Evolutionary conservation across 768 basidiomycete species (phyloP).

Genomic region (Auricularia heimuer): DNA sequence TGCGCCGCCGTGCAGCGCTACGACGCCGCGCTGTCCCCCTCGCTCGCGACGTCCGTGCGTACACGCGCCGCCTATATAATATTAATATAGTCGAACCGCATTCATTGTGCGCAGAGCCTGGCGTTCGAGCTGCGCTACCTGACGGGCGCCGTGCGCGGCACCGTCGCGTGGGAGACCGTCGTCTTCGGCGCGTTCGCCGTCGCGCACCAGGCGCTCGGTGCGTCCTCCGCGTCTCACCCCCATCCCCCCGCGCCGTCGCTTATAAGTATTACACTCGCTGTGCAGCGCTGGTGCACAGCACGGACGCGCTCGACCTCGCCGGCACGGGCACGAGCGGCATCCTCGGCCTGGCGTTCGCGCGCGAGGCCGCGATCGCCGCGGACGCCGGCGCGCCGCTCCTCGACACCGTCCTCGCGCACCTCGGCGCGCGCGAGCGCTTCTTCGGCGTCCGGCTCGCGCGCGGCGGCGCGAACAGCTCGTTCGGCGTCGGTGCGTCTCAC

Average conservation of each 20-base stretch:
- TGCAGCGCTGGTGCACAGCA: conserved; percentile 37
- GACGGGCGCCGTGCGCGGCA: conserved; percentile 39
- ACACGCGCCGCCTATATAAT: background rate
- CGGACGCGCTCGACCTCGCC: conserved; percentile 33
- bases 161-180: conserved; percentile 36
- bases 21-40: conserved; percentile 22
- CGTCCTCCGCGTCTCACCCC: conserved; percentile 1
- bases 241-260: background rate
- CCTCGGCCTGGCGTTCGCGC: conserved; percentile 43
- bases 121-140: conserved; percentile 42
- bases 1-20: conserved; percentile 37
- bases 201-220: conserved; percentile 40
- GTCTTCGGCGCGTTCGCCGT: conserved; percentile 36
- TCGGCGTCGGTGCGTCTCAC: conserved; percentile 45
- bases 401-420: conserved; percentile 36
- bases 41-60: conserved; percentile 19
- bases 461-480: conserved; percentile 21
- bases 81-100: too few species aligned
- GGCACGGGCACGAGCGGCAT: conserved; percentile 44
- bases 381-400: conserved; percentile 36
- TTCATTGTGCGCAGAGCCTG: conserved; percentile 7
- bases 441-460: conserved; percentile 44
- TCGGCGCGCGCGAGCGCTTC: conserved; percentile 32
- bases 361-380: conserved; percentile 35
- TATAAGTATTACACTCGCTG: too few species aligned